phyloP scores from a whole-genome alignment of 305 asterid genomes.

The Fraxinus ornus region DNA sequence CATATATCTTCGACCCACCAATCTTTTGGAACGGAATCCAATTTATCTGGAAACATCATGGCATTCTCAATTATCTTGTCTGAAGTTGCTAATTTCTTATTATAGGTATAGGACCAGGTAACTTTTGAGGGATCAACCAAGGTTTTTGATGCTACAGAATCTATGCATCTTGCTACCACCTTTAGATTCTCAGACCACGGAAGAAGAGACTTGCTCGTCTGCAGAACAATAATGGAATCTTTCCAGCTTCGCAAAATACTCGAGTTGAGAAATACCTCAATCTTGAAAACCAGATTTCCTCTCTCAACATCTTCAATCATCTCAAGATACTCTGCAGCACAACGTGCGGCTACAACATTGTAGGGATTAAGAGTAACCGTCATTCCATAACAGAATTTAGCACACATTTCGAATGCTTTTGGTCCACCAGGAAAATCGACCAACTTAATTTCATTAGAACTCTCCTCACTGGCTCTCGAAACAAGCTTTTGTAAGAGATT shows the following conservation, averaged over 20 bases:
- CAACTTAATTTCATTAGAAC: slow-evolving; percentile 49
- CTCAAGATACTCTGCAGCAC: slow-evolving; percentile 87
- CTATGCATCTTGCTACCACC: slow-evolving; percentile 70
- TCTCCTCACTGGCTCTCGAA: slow-evolving; percentile 44
- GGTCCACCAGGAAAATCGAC: slow-evolving; percentile 86
- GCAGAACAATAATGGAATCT: slow-evolving; percentile 87
- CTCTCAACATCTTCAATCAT: slow-evolving; percentile 79
- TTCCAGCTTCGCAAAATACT: slow-evolving; percentile 81
- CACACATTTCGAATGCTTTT: slow-evolving; percentile 89
- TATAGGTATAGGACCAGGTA: slow-evolving; percentile 84
- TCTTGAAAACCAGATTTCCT: slow-evolving; percentile 72
- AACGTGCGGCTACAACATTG: slow-evolving; percentile 78
- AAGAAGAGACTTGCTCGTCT: slow-evolving; percentile 64
- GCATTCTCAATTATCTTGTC: slow-evolving; percentile 46
- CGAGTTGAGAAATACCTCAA: slow-evolving; percentile 79
- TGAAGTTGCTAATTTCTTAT: slow-evolving; percentile 49
- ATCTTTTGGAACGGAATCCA: slow-evolving; percentile 57
- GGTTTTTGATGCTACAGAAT: slow-evolving; percentile 77
- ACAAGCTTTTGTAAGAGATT: slow-evolving; percentile 60
- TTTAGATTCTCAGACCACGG: slow-evolving; percentile 80
- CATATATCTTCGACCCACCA: slow-evolving; percentile 95
- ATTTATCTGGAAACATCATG: slow-evolving; percentile 34
- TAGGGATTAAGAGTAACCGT: slow-evolving; percentile 79
- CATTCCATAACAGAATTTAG: slow-evolving; percentile 88
- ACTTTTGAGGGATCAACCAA: slow-evolving; percentile 69